These are phyloP conservation scores for Talaromyces trachyspermus DNA, from an alignment of 495 filamentous ascomycete genomes.

Conservation along the genomic window DNA sequence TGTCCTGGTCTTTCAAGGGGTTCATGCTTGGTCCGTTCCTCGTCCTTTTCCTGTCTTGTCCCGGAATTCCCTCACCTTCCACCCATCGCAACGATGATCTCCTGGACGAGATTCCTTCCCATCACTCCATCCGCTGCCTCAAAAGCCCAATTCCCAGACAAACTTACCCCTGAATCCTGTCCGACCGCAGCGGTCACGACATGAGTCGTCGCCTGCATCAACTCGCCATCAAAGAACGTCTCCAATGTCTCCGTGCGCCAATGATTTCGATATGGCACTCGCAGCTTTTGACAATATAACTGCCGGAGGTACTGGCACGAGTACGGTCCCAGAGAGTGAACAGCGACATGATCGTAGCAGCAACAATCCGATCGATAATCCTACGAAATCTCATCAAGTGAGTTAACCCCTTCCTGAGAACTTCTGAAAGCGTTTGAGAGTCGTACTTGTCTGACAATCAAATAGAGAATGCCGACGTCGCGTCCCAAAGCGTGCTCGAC, in stretches of 20 bases:
- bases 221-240: neutral
- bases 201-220: neutral
- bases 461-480: slow-evolving; percentile 5
- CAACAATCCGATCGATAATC: slow-evolving; percentile 2
- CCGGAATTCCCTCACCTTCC: neutral
- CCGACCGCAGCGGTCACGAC: neutral
- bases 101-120: neutral
- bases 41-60: neutral
- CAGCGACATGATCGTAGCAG: neutral
- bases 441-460: slow-evolving; percentile 4
- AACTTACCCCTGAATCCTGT: neutral
- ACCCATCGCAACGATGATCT: neutral
- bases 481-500: too few species aligned
- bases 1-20: neutral
- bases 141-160: neutral
- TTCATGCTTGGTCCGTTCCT: too few species aligned
- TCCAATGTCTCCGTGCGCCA: neutral
- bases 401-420: slow-evolving; percentile 9
- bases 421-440: too few species aligned
- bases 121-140: neutral
- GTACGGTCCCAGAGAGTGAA: neutral
- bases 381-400: slow-evolving; percentile 4
- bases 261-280: neutral
- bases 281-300: neutral
- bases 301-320: neutral